Evolutionary conservation across 441 rosid genomes (phyloP), one percentile per base, ranked within the genome.

Genomic region (Erodium texanum): DNA sequence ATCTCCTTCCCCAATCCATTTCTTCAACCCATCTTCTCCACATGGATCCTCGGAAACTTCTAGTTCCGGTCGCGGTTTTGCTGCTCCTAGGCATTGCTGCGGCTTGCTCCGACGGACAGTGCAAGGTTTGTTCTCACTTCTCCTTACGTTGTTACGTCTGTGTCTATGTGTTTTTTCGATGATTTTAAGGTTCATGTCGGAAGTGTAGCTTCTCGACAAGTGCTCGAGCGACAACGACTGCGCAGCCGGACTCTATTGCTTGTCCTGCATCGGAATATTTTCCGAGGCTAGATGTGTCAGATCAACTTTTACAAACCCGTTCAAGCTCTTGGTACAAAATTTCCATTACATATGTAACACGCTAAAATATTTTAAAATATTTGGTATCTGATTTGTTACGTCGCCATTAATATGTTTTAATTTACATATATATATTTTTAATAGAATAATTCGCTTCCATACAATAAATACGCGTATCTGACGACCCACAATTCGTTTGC

Each of bases 81-180:
- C 36, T 70, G 7, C 58, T 79, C 20, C 36, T 76, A 41, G 27
- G 63, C 20, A 59, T 68, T 56, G 72, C 74, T 6, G 62, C 69
- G 50, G 78, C 73, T 64, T 79, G 83, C 76, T 72, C 82, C 34
- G 67, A 72, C 43, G 82, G 83, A 56, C 67, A 66, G 72, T 82
- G 85, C 79, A 68, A 61, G 83, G 85, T 76, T 62, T 27, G 29
- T 27, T 27, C 29, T 36, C 43, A 36, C 7, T 36, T 4, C 10
- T 36, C 52, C 5, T 0, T 43, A 3, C 1, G 52, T 43, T 14
- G 0, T n/a, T n/a, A n/a, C n/a, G n/a, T n/a, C n/a, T 27, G 2
- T 2, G 5, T 10, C 2, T 43, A n/a, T 43, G 1, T 43, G 1
- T 43, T 43, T 43, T 10, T 43, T 43, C 7, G 52, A 4, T 43